These are phyloP conservation scores for Barnettozyma salicaria DNA, from an alignment of 805 yeast species.

Conservation along the genomic window DNA sequence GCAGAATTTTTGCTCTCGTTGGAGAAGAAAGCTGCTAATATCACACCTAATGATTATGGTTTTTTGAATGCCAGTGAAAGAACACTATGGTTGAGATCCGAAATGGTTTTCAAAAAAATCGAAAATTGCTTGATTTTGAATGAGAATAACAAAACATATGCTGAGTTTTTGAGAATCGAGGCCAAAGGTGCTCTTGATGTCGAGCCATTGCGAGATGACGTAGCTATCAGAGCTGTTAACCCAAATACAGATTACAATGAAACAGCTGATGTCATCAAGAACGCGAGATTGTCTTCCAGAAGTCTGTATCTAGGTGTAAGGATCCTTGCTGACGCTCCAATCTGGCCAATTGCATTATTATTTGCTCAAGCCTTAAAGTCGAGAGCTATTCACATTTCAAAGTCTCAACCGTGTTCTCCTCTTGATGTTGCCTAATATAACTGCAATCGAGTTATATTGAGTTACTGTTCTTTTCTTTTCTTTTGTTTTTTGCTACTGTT, in stretches of 20 bases:
- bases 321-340: constrained; percentile 77
- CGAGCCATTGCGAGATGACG: constrained; percentile 41
- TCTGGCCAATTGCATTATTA: constrained; percentile 76
- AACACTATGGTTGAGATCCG: constrained; percentile 60
- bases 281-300: constrained; percentile 47
- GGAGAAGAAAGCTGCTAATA: constrained; percentile 44
- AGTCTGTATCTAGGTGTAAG: constrained; percentile 66
- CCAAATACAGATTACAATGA: constrained; percentile 38
- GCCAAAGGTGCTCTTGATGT: constrained; percentile 57
- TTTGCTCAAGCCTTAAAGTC: constrained; percentile 76
- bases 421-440: neutral
- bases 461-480: no score
- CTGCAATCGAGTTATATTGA: no score
- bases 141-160: constrained; percentile 47
- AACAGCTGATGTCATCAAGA: constrained; percentile 41
- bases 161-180: constrained; percentile 52
- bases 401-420: constrained; percentile 21
- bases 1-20: constrained; percentile 55
- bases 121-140: constrained; percentile 51
- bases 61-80: constrained; percentile 44
- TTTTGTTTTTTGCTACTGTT: neutral
- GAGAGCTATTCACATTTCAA: constrained; percentile 42
- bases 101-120: constrained; percentile 51
- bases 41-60: constrained; percentile 10
- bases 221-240: constrained; percentile 41